Base-by-base conservation (phyloP, 169 alveolate genomes). In the Cryptosporidium parvum region DNA sequence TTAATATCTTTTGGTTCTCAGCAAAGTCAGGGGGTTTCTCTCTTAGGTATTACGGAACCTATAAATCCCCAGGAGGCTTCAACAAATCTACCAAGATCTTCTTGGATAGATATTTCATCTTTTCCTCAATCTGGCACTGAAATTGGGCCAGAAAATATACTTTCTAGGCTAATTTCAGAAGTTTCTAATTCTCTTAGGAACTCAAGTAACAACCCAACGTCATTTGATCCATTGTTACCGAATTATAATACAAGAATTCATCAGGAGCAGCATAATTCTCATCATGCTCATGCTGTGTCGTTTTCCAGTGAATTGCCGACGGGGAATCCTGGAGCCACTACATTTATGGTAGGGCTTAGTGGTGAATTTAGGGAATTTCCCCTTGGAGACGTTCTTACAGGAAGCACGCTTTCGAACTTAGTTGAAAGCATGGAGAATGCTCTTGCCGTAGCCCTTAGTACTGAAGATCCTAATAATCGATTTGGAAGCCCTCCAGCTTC, bases 401-500 rank as follows among this genome's bases (percentile, higher is more conserved):
- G 89, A 18, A 62, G 70, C 21, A 35, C 89, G n/a, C 59, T 80
- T 39, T 37, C 89, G 1, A 59, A 44, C 16, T 45, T 80, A n/a
- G 89, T 80, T 37, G 89, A 80, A 44, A 80, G 80, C 3, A 94
- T 94, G 97, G 96, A 94, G 58, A 94, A 93, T 51, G 96, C 94
- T 16, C 95, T 96, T 42, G 89, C 75, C 4, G 75, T 65, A 37
- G 89, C 89, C 12, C 68, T 80, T 16, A 80, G 89, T 9, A 92
- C 94, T 95, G 96, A 94, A 53, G 93, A 93, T 62, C 95, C 93
- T n/a, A 94, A 95, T 51, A 94, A 94, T 33, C 86, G 96, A 26
- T 92, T 94, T 61, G 97, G 97, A 12, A 91, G 96, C 21, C 97
- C 97, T 0, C 97, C 97, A 16, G 96, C 96, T 10, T 93, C 97